Percentiles rank a stretch among this genome's conserved stretches.
phyloP scores from a whole-genome alignment of 2,329 filamentous ascomycete species.

The Lecanosticta acicola region DNA sequence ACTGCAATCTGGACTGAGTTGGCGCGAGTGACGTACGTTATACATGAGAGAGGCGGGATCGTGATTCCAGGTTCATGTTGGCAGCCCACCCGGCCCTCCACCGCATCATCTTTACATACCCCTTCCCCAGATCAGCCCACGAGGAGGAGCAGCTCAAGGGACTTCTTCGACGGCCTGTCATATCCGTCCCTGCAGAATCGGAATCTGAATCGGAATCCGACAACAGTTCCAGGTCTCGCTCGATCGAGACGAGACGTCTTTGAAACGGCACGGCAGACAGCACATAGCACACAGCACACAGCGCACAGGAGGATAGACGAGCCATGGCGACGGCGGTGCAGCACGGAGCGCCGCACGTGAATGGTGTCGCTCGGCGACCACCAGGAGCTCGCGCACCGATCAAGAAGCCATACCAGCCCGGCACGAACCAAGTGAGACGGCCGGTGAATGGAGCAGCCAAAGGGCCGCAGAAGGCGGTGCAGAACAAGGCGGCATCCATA shows the following conservation, averaged over 20 bases:
- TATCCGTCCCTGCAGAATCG: neutral
- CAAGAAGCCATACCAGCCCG: constrained; percentile 18
- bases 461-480: constrained; percentile 22
- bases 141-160: neutral
- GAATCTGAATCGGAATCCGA: too few species aligned
- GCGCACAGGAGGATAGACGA: too few species aligned
- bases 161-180: neutral
- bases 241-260: too few species aligned
- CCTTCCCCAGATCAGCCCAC: neutral
- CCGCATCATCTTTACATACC: constrained; percentile 6
- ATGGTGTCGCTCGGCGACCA: constrained; percentile 25
- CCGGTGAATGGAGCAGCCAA: constrained; percentile 17
- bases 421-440: constrained; percentile 17
- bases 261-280: too few species aligned
- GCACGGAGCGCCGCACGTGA: constrained; percentile 16
- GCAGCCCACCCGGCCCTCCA: neutral
- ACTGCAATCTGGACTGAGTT: too few species aligned
- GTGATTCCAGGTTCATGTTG: too few species aligned
- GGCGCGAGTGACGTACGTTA: constrained; percentile 1
- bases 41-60: neutral
- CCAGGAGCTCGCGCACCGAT: constrained; percentile 18
- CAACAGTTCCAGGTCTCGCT: too few species aligned
- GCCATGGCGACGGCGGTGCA: constrained; percentile 21
- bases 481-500: constrained; percentile 33
- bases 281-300: too few species aligned